Base-by-base conservation (phyloP, 139 green algal species). In the Ettlia oleoabundans region DNA sequence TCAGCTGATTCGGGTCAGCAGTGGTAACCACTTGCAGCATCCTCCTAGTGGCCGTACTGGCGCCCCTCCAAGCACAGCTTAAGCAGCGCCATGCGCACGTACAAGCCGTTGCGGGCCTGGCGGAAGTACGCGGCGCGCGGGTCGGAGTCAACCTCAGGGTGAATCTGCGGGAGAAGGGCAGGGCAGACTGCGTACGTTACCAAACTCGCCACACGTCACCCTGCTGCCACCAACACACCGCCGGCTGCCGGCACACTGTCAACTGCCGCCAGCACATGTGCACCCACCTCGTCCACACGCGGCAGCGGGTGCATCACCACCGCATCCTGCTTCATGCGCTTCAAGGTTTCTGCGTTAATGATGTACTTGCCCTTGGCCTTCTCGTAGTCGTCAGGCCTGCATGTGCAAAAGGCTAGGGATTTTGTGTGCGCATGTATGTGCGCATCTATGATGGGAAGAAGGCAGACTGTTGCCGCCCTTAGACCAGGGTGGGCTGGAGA, bases 221-320 rank as follows among this genome's bases (percentile, higher is more conserved):
- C n/a, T n/a, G n/a, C n/a, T n/a, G n/a, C n/a, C n/a, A n/a, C 47
- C 47, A 24, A 10, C 47, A 58, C 10, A 58, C 47, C 47, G 47
- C 47, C 47, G 10, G 47, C 47, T 24, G 10, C 13, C 47, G 47
- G 47, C 47, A 58, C n/a, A n/a, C n/a, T n/a, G n/a, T n/a, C n/a
- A n/a, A n/a, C n/a, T n/a, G 67, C 67, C n/a, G 40, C 22, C 35
- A 30, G 21, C 38, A 30, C 7, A 19, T 8, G 9, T 42, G 21
- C 35, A 42, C 72, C 22, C 51, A 95, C 92, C 92, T 99, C 97
- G 84, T 99, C 97, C 0, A 99, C 93, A 6, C 97, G 89, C 0
- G 97, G 97, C 72, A 99, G 89, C 10, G 97, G 97, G 92, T 99
- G 97, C 96, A 99, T 95, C 13, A 99, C 91, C 15, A 98, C 90